A percentile compares a stretch with the other conserved stretches of the same genome.
These are phyloP conservation scores for Volvariella volvacea DNA, from an alignment of 1,284 basidiomycete species.

Conservation along the genomic window DNA sequence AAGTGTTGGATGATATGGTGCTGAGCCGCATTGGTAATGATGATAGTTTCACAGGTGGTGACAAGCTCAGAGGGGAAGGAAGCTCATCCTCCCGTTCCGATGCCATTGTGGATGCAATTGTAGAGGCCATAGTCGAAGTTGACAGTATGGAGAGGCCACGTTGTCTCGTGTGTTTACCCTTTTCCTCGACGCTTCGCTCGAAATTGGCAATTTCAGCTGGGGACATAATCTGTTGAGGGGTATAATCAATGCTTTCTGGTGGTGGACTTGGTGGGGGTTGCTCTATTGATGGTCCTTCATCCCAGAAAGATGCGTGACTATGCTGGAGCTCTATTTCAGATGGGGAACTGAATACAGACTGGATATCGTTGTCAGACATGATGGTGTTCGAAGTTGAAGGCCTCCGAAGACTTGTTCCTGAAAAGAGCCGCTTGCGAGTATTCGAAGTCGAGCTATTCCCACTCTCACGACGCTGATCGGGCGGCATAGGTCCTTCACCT, in stretches of 20 bases:
- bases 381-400: conserved; percentile 41
- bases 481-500: conserved; percentile 12
- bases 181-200: conserved; percentile 38
- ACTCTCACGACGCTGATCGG: conserved; percentile 26
- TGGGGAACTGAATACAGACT: conserved; percentile 47
- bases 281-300: conserved; percentile 28
- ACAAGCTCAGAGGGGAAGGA: conserved; percentile 9
- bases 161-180: conserved; percentile 17
- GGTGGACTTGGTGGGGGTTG: conserved; percentile 23
- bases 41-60: too few relatives aligned
- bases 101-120: conserved; percentile 1
- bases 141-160: conserved; percentile 31
- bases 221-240: conserved; percentile 58
- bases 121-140: conserved; percentile 25
- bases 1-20: too few relatives aligned
- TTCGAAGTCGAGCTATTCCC: conserved; percentile 22
- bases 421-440: conserved; percentile 54
- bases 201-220: conserved; percentile 57
- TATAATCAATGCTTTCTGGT: conserved; percentile 34
- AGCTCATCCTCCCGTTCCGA: background rate
- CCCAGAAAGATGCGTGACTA: conserved; percentile 39
- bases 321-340: conserved; percentile 26
- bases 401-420: conserved; percentile 42
- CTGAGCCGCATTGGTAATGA: too few relatives aligned
- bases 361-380: conserved; percentile 38